Evolutionary conservation across 73 alveolate genomes (phyloP).

Genomic region (Paramecium tetraurelia): DNA sequence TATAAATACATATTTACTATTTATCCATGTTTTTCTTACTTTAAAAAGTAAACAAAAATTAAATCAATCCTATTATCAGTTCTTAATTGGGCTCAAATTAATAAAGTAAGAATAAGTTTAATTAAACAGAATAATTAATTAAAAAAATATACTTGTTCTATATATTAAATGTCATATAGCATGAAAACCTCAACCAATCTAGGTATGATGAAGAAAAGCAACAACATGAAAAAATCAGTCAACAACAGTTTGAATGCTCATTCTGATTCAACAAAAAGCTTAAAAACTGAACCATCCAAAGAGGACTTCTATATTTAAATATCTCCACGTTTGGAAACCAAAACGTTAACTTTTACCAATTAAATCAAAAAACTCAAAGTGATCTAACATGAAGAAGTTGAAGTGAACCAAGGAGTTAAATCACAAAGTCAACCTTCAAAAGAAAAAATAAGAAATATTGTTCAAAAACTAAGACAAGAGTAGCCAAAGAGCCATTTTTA

Average conservation of each 20-base stretch:
- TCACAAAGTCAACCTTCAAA: background rate
- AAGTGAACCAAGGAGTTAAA: background rate
- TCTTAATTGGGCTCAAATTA: background rate
- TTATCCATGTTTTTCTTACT: background rate
- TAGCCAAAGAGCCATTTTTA: constrained; percentile 3
- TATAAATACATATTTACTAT: no score
- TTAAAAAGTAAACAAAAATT: background rate
- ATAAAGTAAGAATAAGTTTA: background rate
- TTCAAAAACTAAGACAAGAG: background rate
- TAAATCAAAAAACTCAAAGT: background rate
- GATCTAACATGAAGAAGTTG: background rate
- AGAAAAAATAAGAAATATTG: background rate
- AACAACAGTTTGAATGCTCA: background rate
- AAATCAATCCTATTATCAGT: background rate
- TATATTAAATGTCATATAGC: background rate
- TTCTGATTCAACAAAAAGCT: background rate
- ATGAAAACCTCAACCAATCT: background rate
- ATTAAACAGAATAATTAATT: background rate
- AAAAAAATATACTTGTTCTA: background rate
- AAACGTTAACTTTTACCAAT: background rate
- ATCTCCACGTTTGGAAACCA: background rate
- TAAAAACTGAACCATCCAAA: background rate
- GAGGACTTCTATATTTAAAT: background rate
- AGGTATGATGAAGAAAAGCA: background rate
- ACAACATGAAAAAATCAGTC: background rate